Evolutionary conservation across 345 rosid species (phyloP), one percentile per base, ranked within the genome.

Genomic region (Chamaenerion angustifolium): DNA sequence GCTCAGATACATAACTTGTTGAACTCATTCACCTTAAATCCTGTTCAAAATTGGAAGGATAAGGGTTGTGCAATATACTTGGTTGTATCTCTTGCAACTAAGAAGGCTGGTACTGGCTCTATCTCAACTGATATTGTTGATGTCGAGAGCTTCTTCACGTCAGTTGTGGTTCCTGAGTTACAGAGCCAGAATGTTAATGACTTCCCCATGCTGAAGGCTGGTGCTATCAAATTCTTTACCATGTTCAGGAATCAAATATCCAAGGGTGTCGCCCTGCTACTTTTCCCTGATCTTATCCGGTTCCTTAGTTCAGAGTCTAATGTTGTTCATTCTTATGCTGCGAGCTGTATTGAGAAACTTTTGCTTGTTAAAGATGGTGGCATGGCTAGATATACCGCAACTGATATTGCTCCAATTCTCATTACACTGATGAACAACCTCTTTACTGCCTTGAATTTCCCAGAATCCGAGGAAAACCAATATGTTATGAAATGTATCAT

Each of bases 291-390:
- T 63, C 56, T 93, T 72, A 76, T 77, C 52, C 72, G 88, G 60
- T 85, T 71, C 62, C 93, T 93, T 46, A 70, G 59, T 45, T 81
- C 95, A 23, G 88, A 82, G 71, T 82, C 94, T 11, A 80, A 81
- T 54, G 99, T 88, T 45, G 99, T 93, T 59, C 99, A 93, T 69
- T 93, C 99, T 57, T 88, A 93, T 57, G 94, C 99, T 64, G 95
- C 99, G 15, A 85, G 76, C 57, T 93, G 96, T 61, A 77, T 88
- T 64, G 99, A 93, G 65, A 92, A 88, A 66, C 85, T 93, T 16
- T 70, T 93, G 81, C 64, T 82, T 56, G 95, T 93, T 40, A 93
- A 76, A 86, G 95, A 88, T n/a, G 94, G 77, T n/a, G 85, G 84
- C 43, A 77, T 48, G 52, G 70, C 73, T 12, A 76, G 84, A 64